These are phyloP conservation scores for Atractiella rhizophila DNA, from an alignment of 768 basidiomycete genomes.

Conservation along the genomic window DNA sequence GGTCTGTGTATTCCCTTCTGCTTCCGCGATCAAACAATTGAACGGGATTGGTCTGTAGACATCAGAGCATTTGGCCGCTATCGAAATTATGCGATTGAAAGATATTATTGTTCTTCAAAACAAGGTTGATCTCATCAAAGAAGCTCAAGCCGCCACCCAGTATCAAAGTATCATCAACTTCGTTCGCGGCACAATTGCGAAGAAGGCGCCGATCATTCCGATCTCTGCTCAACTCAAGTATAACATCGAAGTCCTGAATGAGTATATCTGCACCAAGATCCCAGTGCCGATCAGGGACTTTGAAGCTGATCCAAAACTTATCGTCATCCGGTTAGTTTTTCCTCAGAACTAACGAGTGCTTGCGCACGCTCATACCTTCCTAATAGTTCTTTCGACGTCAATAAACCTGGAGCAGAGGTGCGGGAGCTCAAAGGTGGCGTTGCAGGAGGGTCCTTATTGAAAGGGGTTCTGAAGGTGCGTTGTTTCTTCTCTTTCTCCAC, in stretches of 20 bases:
- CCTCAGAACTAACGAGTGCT: no score
- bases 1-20: no score
- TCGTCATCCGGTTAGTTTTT: conserved; percentile 99
- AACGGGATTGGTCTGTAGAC: no score
- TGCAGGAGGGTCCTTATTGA: conserved; percentile 85
- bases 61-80: conserved; percentile 89
- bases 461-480: conserved; percentile 47
- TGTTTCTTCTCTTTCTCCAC: background rate
- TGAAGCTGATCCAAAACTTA: conserved; percentile 65
- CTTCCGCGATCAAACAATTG: no score
- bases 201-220: conserved; percentile 89
- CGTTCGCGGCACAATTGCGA: conserved; percentile 92
- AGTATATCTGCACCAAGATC: conserved; percentile 90
- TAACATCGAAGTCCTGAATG: conserved; percentile 97
- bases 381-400: conserved; percentile 97
- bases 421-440: conserved; percentile 95
- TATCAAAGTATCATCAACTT: conserved; percentile 87
- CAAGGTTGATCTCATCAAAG: conserved; percentile 95
- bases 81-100: conserved; percentile 97
- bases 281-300: conserved; percentile 88
- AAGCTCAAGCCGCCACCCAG: conserved; percentile 77
- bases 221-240: conserved; percentile 97
- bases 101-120: conserved; percentile 96
- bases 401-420: conserved; percentile 92
- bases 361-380: no score